Evolutionary conservation across 805 yeast genomes (phyloP), one percentile per base, ranked within the genome.

Genomic region (Ogataea methanolica): DNA sequence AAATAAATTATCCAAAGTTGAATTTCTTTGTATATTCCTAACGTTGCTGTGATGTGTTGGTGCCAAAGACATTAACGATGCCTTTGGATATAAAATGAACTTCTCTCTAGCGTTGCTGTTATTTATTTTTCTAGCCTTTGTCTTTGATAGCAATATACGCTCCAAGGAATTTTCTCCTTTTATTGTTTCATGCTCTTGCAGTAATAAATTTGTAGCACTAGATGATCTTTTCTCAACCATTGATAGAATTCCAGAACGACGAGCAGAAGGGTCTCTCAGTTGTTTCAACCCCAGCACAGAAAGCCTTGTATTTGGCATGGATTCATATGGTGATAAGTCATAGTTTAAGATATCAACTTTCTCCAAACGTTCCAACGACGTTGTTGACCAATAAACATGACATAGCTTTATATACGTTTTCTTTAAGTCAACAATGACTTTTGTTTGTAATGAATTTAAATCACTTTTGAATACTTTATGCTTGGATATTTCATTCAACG

Each of bases 231-330:
- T 57, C 22, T 64, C 69, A 36, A 63, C 54, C 54, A 68, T 58
- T 4, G 72, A 66, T 22, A 73, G 47, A 29, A 73, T 61, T 14
- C 67, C 66, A 23, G 75, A 71, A 45, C 75, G 66, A 57, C 78
- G 65, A n/a, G 62, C 59, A 7, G 65, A 46, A 16, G 76, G 74
- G 52, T 72, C 71, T 21, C 46, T 56, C 23, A 70, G 58, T 41
- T 72, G 74, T 35, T 58, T 60, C 19, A 72, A 43, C 0, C 75
- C 75, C 19, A 70, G 31, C 7, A 53, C 47, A 5, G 76, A 72
- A 7, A 74, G 49, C 46, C 76, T 63, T 34, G 69, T 46, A 29
- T 45, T 49, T 17, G 62, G 56, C 49, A 64, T 57, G 15, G 59
- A 42, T 15, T 58, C 62, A 51, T 64, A 55, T n/a, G 67, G 43